A percentile compares a stretch with the other conserved stretches of the same genome.
Conservation (phyloP, 202 grass and related monocot species). For the Schoenoplectus triqueter region DNA sequence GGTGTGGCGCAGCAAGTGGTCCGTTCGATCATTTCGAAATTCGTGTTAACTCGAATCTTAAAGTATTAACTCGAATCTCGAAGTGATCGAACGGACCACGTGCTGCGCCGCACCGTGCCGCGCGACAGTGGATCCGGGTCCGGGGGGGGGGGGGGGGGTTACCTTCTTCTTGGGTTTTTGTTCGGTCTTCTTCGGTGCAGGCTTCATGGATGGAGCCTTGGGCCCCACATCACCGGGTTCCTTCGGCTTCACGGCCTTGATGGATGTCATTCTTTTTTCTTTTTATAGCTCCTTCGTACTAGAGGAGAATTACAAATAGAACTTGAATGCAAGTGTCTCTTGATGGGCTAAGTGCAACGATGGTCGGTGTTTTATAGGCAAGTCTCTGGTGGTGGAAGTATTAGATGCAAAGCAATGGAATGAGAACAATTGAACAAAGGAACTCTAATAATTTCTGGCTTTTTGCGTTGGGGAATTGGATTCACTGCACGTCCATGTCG, state of each 20-base stretch:
- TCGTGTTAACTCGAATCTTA: too few relatives aligned
- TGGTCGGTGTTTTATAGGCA: background rate
- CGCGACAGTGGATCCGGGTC: too few relatives aligned
- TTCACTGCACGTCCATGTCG: background rate
- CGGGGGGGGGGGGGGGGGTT: too few relatives aligned
- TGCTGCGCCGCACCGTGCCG: too few relatives aligned
- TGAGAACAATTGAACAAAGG: background rate
- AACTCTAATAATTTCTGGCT: background rate
- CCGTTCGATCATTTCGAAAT: too few relatives aligned
- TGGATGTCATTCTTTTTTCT: conserved; percentile 32
- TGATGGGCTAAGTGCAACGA: background rate
- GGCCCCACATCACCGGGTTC: conserved; percentile 17
- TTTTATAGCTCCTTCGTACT: background rate
- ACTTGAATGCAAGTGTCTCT: too few relatives aligned
- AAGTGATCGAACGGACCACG: too few relatives aligned
- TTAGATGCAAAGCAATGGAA: conserved; percentile 26
- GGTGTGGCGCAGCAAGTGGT: too few relatives aligned
- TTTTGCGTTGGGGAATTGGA: conserved; percentile 1
- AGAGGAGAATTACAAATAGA: background rate
- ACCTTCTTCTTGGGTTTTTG: conserved; percentile 51
- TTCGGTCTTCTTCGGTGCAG: conserved; percentile 30
- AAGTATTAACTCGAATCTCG: too few relatives aligned
- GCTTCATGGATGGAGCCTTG: conserved; percentile 29
- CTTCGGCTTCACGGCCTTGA: conserved; percentile 28
- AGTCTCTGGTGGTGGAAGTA: background rate